Conservation (phyloP, 2,329 filamentous ascomycete species). For the Alternaria longipes region DNA sequence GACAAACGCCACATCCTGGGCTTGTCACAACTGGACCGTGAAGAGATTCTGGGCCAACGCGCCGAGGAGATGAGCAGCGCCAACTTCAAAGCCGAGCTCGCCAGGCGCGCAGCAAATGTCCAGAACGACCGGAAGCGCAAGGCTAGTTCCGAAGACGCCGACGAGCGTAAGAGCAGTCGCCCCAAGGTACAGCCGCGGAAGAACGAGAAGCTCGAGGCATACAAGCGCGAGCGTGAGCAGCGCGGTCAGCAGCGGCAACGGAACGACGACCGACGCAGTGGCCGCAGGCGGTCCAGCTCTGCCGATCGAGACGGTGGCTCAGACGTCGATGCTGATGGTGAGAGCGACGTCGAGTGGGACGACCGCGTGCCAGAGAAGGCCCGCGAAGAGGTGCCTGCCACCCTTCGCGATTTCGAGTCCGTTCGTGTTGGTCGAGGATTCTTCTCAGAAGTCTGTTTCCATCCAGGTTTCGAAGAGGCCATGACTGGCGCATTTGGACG, state of each 20-base stretch:
- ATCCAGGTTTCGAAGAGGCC: conserved; percentile 84
- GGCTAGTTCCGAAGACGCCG: conserved; percentile 78
- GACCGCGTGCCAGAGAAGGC: conserved; percentile 61
- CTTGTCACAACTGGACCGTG: conserved; percentile 89
- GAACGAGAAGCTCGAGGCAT: conserved; percentile 78
- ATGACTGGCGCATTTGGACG: conserved; percentile 87
- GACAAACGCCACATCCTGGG: conserved; percentile 73
- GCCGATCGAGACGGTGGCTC: conserved; percentile 54
- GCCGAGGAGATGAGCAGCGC: conserved; percentile 82
- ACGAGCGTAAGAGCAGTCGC: conserved; percentile 76
- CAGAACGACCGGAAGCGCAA: conserved; percentile 75
- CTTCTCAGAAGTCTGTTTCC: conserved; percentile 92
- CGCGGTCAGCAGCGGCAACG: conserved; percentile 66
- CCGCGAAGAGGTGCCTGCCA: conserved; percentile 74
- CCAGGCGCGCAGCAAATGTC: conserved; percentile 74
- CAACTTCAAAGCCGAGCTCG: conserved; percentile 82
- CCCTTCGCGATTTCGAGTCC: conserved; percentile 83
- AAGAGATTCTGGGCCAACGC: conserved; percentile 88
- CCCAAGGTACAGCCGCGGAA: conserved; percentile 64
- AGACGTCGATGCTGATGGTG: conserved; percentile 71
- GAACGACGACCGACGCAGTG: conserved; percentile 59
- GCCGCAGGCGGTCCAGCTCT: conserved; percentile 56
- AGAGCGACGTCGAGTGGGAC: conserved; percentile 81
- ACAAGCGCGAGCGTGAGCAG: conserved; percentile 64
- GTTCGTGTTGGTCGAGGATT: conserved; percentile 84